phyloP scores from a whole-genome alignment of 345 rosid species.

The Eucalyptus viminalis region DNA sequence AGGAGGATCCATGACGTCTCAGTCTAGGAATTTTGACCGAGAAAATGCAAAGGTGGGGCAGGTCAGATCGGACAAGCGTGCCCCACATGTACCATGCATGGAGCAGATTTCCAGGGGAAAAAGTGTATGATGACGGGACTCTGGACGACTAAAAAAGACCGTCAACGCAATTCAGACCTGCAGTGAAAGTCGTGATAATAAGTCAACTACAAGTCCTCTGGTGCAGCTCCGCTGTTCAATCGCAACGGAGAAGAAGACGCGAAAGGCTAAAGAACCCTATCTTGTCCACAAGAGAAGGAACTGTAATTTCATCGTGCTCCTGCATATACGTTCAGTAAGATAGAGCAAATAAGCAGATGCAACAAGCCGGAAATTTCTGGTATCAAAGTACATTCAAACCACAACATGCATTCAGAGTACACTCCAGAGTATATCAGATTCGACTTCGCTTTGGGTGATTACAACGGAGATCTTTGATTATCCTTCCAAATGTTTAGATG shows the following conservation, averaged over 20 bases:
- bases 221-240: background rate
- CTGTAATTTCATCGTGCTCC: background rate
- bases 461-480: background rate
- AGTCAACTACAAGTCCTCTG: background rate
- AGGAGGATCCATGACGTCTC: background rate
- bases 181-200: background rate
- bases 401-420: background rate
- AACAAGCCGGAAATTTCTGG: no score
- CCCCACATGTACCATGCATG: background rate
- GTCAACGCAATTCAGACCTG: background rate
- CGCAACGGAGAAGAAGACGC: background rate
- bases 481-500: background rate
- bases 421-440: background rate
- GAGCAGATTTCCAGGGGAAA: background rate
- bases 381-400: background rate
- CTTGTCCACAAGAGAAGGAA: background rate
- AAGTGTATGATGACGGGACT: background rate
- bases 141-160: background rate
- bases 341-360: background rate
- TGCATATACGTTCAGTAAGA: background rate
- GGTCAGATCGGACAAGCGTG: accelerated
- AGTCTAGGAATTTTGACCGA: background rate
- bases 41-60: background rate
- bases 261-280: background rate
- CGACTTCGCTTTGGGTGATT: background rate